Evolutionary conservation across 2,329 filamentous ascomycete genomes (phyloP).

Genomic region (Talaromyces amestolkiae): DNA sequence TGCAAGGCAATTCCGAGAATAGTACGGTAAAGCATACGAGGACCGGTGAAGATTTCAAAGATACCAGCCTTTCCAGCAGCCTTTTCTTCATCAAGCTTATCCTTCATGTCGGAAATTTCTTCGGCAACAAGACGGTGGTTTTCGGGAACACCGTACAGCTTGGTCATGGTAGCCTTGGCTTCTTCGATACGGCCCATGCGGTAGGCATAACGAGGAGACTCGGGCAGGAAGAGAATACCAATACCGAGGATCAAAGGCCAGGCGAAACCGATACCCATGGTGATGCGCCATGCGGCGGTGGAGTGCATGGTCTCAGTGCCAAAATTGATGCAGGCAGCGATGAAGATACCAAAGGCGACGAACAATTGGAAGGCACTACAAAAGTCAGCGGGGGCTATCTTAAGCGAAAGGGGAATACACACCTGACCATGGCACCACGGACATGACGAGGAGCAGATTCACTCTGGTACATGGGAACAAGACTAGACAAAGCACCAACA

Average conservation of each 20-base stretch:
- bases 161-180: constrained; percentile 53
- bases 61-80: constrained; percentile 41
- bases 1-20: constrained; percentile 47
- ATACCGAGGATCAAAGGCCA: constrained; percentile 55
- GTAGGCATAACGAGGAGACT: constrained; percentile 60
- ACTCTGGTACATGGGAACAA: constrained; percentile 50
- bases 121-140: constrained; percentile 56
- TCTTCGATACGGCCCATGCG: constrained; percentile 52
- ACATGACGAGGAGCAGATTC: constrained; percentile 49
- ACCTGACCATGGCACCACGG: constrained; percentile 48
- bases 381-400: background rate
- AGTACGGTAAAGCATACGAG: constrained; percentile 49
- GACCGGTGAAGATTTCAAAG: constrained; percentile 48
- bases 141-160: constrained; percentile 55
- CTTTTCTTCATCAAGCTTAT: constrained; percentile 57
- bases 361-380: constrained; percentile 50
- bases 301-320: constrained; percentile 42
- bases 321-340: constrained; percentile 50
- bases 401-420: background rate
- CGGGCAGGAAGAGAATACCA: constrained; percentile 57
- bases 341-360: constrained; percentile 51
- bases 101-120: constrained; percentile 59
- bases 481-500: constrained; percentile 47
- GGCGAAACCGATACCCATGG: constrained; percentile 59
- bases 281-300: constrained; percentile 50